Base-by-base conservation (phyloP, 2,329 filamentous ascomycete species). In the Akanthomyces uredinophilus region DNA sequence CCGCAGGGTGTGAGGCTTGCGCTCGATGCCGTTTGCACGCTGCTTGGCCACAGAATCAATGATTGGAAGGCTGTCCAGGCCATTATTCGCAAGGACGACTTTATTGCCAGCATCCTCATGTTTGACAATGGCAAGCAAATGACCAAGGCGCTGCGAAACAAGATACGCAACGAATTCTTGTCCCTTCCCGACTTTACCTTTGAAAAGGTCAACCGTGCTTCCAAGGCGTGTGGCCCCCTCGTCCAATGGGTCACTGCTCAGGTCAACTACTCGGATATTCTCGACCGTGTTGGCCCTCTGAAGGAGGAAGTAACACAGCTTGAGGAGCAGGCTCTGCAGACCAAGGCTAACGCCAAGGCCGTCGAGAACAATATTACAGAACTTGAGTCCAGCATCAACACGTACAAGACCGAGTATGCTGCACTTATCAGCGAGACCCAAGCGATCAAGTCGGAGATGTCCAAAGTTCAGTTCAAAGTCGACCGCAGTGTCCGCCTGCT, bases 231-330 rank as follows among this genome's bases (percentile, higher is more conserved):
- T 75, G 96, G 95, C 70, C 96, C 95, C 29, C 83, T 99, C 16
- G 94, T 99, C 20, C 92, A 97, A 72, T 99, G 95, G 95, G 94
- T 96, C 3, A 85, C 91, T 73, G 96, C 95, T 22, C 95, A 99
- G 77, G 95, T 99, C 72, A 92, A 91, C 71, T 99, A 96, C 76
- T 96, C 94, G n/a, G 92, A 95, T 67, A 99, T 99, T 69, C 80
- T 99, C 65, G 93, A 98, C 72, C 87, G 92, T 43, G 92, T 99
- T 63, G 96, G 94, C 2, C 95, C 95, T 27, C 81, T 99, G 61
- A 89, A 94, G 72, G 89, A 94, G 55, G 95, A 99, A 75, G 94
- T 99, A 51, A 84, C 85, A 27, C 82, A 90, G 71, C 85, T 99
- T 20, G 92, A 98, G 76, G 89, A 96, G 64, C 86, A 94, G 73